Evolutionary conservation across 352 stramenopile species (phyloP), one percentile per base, ranked within the genome.

Genomic region (Phytophthora ramorum): DNA sequence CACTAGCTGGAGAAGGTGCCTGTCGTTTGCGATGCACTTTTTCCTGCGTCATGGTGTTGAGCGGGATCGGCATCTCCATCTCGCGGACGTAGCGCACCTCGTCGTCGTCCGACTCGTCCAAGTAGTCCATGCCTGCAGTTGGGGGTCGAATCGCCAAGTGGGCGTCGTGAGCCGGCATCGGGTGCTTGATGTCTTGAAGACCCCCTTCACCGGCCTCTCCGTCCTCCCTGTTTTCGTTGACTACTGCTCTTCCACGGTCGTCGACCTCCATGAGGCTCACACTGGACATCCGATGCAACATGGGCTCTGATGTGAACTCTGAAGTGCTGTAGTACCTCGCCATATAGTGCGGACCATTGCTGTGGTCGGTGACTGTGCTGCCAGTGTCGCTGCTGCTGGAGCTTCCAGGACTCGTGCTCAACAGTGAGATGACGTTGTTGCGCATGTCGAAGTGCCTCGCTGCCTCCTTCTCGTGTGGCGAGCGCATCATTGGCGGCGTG

Each of bases 1-100:
- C 66, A 7, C 48, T 64, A 3, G 63, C 69, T 9, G 73, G 75
- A 6, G 75, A 84, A n/a, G 76, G 70, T n/a, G 67, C 70, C 13
- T 70, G 70, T 2, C 76, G 76, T 24, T 79, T 81, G 14, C 73
- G 76, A 20, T 78, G 73, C 26, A 76, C 66, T 35, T 73, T 75
- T 60, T 81, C 69, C 60, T 80, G 68, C 20, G 76, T 85, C 71
- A 85, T 76, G 12, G 66, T 76, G 48, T 83, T 83, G 24, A 86
- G 69, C 7, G 74, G 71, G 43, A 77, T 73, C 35, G 56, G 53
- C 32, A 56, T 40, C 32, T 71, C 53, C 53, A 63, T 60, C n/a
- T 71, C 51, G 32, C 62, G 72, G 17, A 71, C 59, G 41, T 69
- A 77, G 5, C 43, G 46, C 3, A 44, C 40, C 9, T 81, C 69